A percentile compares a stretch with the other conserved stretches of the same genome.
Evolutionary conservation across 2,329 filamentous ascomycete species (phyloP).

Genomic region (Sclerotinia sclerotiorum): DNA sequence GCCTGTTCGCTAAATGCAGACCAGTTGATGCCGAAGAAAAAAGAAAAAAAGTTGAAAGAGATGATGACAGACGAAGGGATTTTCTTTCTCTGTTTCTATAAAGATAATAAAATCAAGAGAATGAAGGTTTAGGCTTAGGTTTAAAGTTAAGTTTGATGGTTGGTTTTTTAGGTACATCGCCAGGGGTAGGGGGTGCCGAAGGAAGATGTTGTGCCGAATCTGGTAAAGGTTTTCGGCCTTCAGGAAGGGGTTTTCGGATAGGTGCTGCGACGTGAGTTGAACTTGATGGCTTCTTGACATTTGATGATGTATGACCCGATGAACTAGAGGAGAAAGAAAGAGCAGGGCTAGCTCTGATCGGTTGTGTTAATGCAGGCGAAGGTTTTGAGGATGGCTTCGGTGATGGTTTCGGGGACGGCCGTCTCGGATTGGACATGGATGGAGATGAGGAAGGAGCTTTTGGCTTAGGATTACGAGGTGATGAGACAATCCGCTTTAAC

Average conservation of each 20-base stretch:
- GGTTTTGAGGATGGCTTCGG: conserved; percentile 28
- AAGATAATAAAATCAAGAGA: conserved; percentile 14
- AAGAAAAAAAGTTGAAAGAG: neutral
- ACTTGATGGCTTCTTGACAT: conserved; percentile 1
- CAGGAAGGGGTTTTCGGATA: conserved; percentile 30
- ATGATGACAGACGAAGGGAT: neutral
- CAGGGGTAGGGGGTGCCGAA: neutral
- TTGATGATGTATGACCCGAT: conserved; percentile 18
- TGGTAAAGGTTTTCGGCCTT: conserved; percentile 27
- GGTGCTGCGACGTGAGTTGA: neutral
- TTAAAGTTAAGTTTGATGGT: conserved; percentile 27
- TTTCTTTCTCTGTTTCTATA: neutral
- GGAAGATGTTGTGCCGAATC: conserved; percentile 17
- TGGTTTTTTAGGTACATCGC: conserved; percentile 13
- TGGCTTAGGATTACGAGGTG: conserved; percentile 29
- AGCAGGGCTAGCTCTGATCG: conserved; percentile 24
- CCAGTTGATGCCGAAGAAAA: conserved; percentile 18
- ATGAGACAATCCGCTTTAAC: conserved; percentile 29
- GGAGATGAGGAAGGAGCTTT: conserved; percentile 19
- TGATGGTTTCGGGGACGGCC: conserved; percentile 25
- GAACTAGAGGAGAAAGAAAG: conserved; percentile 26
- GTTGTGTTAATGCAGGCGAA: conserved; percentile 26
- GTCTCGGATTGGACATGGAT: conserved; percentile 12
- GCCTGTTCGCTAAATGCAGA: conserved; percentile 38
- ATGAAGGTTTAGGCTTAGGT: conserved; percentile 20